Evolutionary conservation across 2,329 filamentous ascomycete genomes (phyloP).

Genomic region (Penicillium sumatraense): DNA sequence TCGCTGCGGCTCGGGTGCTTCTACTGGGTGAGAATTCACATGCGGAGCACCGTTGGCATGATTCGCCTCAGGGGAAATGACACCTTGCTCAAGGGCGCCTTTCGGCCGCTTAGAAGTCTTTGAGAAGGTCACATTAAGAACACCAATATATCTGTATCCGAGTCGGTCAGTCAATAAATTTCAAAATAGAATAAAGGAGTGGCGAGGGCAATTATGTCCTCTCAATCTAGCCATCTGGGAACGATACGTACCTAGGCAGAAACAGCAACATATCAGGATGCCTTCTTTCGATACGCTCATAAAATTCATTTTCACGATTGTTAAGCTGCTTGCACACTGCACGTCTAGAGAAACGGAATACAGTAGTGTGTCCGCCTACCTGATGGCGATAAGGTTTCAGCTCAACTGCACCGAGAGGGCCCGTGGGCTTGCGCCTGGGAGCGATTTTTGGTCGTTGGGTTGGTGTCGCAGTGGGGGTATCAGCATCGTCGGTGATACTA

Average conservation of each 20-base stretch:
- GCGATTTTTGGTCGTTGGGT: constrained; percentile 33
- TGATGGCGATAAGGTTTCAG: constrained; percentile 97
- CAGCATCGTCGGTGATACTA: constrained; percentile 59
- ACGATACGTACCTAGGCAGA: constrained; percentile 68
- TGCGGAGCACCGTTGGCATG: constrained; percentile 17
- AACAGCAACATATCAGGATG: constrained; percentile 91
- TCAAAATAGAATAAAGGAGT: neutral
- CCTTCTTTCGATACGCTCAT: constrained; percentile 89
- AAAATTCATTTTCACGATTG: constrained; percentile 98
- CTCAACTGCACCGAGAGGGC: constrained; percentile 85
- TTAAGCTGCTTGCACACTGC: constrained; percentile 98
- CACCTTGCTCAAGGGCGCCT: constrained; percentile 27
- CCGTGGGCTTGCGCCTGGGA: constrained; percentile 35
- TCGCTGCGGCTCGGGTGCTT: constrained; percentile 47
- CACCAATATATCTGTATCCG: constrained; percentile 83
- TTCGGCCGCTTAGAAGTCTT: constrained; percentile 72
- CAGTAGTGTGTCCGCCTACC: constrained; percentile 92
- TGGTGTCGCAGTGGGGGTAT: constrained; percentile 54
- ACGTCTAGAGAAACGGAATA: constrained; percentile 92
- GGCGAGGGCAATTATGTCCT: neutral
- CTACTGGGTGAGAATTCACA: constrained; percentile 17
- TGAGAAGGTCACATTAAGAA: constrained; percentile 93
- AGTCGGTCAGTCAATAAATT: neutral
- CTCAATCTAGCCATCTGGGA: constrained; percentile 49
- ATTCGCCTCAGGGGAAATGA: constrained; percentile 10